Percentiles rank a stretch among this genome's conserved stretches.
These are phyloP conservation scores for Magnusiomyces paraingens DNA, from an alignment of 1,139 yeast species.

Conservation along the genomic window DNA sequence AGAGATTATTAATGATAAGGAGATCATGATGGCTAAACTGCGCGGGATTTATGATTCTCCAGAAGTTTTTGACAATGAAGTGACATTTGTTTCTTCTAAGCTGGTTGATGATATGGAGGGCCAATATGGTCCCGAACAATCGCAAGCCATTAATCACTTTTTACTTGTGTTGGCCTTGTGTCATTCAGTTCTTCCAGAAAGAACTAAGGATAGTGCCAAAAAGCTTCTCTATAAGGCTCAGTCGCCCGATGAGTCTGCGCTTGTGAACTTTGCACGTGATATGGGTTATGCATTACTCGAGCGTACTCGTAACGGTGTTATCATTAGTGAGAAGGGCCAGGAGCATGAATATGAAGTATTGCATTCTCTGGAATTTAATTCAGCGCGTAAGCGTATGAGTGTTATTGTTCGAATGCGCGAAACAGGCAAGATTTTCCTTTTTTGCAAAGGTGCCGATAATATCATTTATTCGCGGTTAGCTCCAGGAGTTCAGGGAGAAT, in stretches of 20 bases:
- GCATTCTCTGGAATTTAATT: slow-evolving; percentile 76
- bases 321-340: slow-evolving; percentile 68
- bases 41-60: slow-evolving; percentile 45
- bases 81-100: slow-evolving; percentile 76
- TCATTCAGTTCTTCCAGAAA: slow-evolving; percentile 82
- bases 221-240: slow-evolving; percentile 73
- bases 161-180: slow-evolving; percentile 82
- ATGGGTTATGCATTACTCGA: slow-evolving; percentile 75
- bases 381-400: slow-evolving; percentile 95
- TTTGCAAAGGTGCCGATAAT: slow-evolving; percentile 94
- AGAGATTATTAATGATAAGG: slow-evolving; percentile 52
- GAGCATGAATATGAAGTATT: slow-evolving; percentile 61
- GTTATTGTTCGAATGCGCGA: slow-evolving; percentile 63
- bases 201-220: slow-evolving; percentile 41
- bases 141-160: slow-evolving; percentile 52
- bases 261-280: slow-evolving; percentile 88
- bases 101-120: slow-evolving; percentile 40
- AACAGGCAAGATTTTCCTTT: slow-evolving; percentile 48
- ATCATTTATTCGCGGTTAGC: slow-evolving; percentile 72
- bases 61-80: slow-evolving; percentile 51
- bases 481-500: slow-evolving; percentile 48
- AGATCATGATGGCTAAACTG: slow-evolving; percentile 55
- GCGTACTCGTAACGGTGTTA: slow-evolving; percentile 63
- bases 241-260: slow-evolving; percentile 97
- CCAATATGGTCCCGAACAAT: slow-evolving; percentile 46